phyloP scores from a whole-genome alignment of 2,329 filamentous ascomycete species.

The Neophaeococcomyces mojaviensis region DNA sequence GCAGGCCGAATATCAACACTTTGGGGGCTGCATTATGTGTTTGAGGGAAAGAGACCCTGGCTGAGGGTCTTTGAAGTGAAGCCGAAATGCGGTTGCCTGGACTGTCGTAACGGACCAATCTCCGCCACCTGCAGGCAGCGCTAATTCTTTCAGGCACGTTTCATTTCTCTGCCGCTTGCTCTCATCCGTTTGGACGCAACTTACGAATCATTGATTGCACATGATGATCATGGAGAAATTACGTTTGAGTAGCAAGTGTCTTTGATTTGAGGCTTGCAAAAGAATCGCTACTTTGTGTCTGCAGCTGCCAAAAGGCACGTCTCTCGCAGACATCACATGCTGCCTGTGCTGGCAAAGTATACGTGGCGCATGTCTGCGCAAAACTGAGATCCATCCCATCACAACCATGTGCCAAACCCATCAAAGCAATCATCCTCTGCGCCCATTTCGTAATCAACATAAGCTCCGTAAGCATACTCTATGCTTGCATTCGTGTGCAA shows the following conservation, averaged over 20 bases:
- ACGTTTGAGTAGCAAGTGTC: no score
- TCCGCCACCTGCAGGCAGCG: slow-evolving; percentile 7
- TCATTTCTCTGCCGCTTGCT: no score
- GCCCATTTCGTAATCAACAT: slow-evolving; percentile 3
- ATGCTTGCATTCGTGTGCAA: neutral
- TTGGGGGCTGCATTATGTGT: no score
- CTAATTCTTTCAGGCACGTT: slow-evolving; percentile 4
- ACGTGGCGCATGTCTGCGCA: neutral
- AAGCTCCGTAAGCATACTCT: slow-evolving; percentile 1
- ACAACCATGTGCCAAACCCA: neutral
- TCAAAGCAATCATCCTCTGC: slow-evolving; percentile 6
- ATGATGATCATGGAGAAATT: no score
- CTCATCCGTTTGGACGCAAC: no score
- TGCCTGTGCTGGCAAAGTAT: neutral
- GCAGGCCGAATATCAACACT: no score
- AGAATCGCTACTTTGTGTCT: no score
- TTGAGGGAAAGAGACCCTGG: no score
- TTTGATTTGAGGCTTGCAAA: no score
- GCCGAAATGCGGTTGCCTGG: slow-evolving; percentile 6
- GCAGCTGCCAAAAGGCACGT: neutral
- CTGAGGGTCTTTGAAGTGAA: neutral
- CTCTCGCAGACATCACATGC: neutral
- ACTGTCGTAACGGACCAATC: neutral
- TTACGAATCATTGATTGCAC: no score
- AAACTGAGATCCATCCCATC: neutral